phyloP scores from a whole-genome alignment of 2,329 filamentous ascomycete genomes.

The Biscogniauxia sp. region DNA sequence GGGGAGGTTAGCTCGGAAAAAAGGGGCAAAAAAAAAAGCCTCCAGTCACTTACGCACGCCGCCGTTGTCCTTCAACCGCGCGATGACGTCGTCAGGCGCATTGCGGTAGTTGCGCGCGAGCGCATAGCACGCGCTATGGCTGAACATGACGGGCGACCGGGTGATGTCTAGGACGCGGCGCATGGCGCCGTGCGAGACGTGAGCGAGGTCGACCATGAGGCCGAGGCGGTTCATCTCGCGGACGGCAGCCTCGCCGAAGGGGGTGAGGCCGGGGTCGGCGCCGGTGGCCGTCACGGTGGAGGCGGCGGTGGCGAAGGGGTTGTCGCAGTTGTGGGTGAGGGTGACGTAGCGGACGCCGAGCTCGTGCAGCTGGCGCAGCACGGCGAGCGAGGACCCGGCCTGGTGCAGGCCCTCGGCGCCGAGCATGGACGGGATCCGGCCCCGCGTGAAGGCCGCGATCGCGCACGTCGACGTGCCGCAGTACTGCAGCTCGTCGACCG shows the following conservation, averaged over 20 bases:
- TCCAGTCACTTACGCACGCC: slow-evolving; percentile 1
- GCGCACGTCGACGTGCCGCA: slow-evolving; percentile 14
- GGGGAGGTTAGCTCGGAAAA: too few relatives aligned
- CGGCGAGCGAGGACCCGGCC: slow-evolving; percentile 56
- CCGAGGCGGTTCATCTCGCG: slow-evolving; percentile 66
- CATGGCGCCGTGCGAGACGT: slow-evolving; percentile 63
- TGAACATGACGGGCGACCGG: slow-evolving; percentile 62
- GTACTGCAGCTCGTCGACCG: slow-evolving; percentile 27
- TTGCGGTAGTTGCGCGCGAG: slow-evolving; percentile 64
- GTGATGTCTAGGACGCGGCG: slow-evolving; percentile 52
- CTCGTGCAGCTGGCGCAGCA: slow-evolving; percentile 56
- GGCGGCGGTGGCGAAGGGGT: slow-evolving; percentile 49
- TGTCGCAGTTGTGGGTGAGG: slow-evolving; percentile 69
- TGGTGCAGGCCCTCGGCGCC: slow-evolving; percentile 66
- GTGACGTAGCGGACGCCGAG: slow-evolving; percentile 66
- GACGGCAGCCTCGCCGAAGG: slow-evolving; percentile 53
- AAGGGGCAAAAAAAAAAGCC: too few relatives aligned
- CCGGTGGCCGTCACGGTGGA: slow-evolving; percentile 17
- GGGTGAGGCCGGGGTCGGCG: slow-evolving; percentile 48
- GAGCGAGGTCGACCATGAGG: slow-evolving; percentile 66
- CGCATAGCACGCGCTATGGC: slow-evolving; percentile 58
- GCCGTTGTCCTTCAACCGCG: slow-evolving; percentile 20
- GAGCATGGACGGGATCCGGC: slow-evolving; percentile 53
- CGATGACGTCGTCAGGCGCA: slow-evolving; percentile 37
- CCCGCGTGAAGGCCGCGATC: slow-evolving; percentile 33